phyloP scores from a whole-genome alignment of 1,139 yeast species.

The Blastobotrys persicus region DNA sequence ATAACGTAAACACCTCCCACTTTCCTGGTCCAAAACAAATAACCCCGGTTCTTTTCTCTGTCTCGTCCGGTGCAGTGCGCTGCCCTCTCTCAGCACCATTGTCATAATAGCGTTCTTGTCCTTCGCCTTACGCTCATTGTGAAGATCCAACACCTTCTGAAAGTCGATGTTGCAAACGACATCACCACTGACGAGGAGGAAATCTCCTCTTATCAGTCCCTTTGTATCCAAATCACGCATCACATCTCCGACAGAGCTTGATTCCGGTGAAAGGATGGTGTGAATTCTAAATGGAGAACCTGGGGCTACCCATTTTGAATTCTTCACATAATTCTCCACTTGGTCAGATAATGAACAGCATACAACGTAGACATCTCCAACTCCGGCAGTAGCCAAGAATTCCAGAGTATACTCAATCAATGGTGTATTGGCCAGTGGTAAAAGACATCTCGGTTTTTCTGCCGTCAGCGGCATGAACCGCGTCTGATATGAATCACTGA shows the following conservation, averaged over 20 bases:
- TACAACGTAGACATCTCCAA: constrained; percentile 83
- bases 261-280: constrained; percentile 81
- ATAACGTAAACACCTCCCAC: constrained; percentile 77
- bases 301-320: constrained; percentile 73
- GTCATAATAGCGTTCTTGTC: constrained; percentile 93
- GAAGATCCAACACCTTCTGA: constrained; percentile 66
- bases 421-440: constrained; percentile 92
- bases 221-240: constrained; percentile 93
- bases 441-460: constrained; percentile 78
- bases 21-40: constrained; percentile 71
- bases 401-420: constrained; percentile 92
- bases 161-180: constrained; percentile 89
- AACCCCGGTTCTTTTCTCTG: constrained; percentile 73
- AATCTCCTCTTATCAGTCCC: constrained; percentile 86
- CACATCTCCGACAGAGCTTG: constrained; percentile 93
- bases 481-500: constrained; percentile 89
- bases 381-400: constrained; percentile 87
- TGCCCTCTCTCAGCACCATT: constrained; percentile 85
- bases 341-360: constrained; percentile 90
- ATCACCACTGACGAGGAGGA: constrained; percentile 87
- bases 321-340: constrained; percentile 74
- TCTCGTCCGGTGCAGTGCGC: constrained; percentile 78
- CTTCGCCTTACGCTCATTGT: constrained; percentile 59
- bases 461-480: constrained; percentile 90
- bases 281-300: constrained; percentile 77